phyloP scores from a whole-genome alignment of 106 monocot species.

The Apostasia shenzhenica region DNA sequence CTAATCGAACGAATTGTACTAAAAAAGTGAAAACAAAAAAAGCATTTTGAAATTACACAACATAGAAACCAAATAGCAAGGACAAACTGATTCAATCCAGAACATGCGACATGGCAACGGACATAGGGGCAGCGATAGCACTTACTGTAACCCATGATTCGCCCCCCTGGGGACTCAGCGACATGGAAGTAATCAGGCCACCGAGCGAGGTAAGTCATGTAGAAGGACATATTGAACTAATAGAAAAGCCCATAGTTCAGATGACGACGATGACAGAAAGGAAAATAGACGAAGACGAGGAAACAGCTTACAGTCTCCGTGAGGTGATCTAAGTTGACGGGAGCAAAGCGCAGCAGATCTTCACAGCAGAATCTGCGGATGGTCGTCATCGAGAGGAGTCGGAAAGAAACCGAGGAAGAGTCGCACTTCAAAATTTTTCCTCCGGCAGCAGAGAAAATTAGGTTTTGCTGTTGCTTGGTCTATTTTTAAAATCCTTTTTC shows the following conservation, averaged over 20 bases:
- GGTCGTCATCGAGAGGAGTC: conserved; percentile 18
- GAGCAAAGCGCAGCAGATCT: conserved; percentile 56
- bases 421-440: no score
- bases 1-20: no score
- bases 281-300: conserved; percentile 1
- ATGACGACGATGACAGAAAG: not conserved
- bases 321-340: conserved; percentile 93
- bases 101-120: not conserved
- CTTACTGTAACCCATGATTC: conserved; percentile 80
- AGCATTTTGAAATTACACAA: no score
- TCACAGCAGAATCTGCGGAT: conserved; percentile 27
- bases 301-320: conserved; percentile 64
- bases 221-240: conserved; percentile 99
- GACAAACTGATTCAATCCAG: no score
- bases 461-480: no score
- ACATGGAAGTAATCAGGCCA: conserved; percentile 99
- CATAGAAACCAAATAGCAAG: no score
- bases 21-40: no score
- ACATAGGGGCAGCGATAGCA: not conserved
- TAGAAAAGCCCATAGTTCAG: not conserved
- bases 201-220: conserved; percentile 95
- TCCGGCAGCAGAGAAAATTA: no score
- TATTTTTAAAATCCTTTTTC: no score
- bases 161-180: conserved; percentile 60
- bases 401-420: no score